Evolutionary conservation across 73 alveolate species (phyloP).

Genomic region (Tetrahymena thermophila): DNA sequence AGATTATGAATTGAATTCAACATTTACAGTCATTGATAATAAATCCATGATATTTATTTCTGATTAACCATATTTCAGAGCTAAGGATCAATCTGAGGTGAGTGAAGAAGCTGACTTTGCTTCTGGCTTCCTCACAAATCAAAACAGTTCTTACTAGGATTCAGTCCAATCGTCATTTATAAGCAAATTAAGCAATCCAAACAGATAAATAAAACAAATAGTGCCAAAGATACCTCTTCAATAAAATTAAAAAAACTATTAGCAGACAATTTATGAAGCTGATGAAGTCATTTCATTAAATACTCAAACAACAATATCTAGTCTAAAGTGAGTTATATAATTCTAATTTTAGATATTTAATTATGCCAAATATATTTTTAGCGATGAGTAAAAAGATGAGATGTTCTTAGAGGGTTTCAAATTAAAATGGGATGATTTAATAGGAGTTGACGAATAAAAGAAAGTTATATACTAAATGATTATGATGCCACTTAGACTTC

Average conservation of each 20-base stretch:
- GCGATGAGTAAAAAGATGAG: background rate
- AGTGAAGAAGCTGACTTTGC: background rate
- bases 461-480: background rate
- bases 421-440: background rate
- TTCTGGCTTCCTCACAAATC: background rate
- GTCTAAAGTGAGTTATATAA: background rate
- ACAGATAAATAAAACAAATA: background rate
- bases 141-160: background rate
- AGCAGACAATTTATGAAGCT: background rate
- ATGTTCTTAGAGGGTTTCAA: background rate
- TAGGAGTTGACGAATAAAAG: background rate
- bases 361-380: background rate
- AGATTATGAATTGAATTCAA: background rate
- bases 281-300: background rate
- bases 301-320: background rate
- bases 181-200: background rate
- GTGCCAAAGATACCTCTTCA: background rate
- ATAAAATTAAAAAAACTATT: background rate
- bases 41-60: background rate
- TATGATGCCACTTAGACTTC: background rate
- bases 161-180: background rate
- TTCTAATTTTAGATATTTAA: background rate
- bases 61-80: background rate
- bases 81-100: background rate
- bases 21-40: background rate